These are phyloP conservation scores for Umbilicaria muhlenbergii DNA, from an alignment of 495 filamentous ascomycete species.

Conservation along the genomic window DNA sequence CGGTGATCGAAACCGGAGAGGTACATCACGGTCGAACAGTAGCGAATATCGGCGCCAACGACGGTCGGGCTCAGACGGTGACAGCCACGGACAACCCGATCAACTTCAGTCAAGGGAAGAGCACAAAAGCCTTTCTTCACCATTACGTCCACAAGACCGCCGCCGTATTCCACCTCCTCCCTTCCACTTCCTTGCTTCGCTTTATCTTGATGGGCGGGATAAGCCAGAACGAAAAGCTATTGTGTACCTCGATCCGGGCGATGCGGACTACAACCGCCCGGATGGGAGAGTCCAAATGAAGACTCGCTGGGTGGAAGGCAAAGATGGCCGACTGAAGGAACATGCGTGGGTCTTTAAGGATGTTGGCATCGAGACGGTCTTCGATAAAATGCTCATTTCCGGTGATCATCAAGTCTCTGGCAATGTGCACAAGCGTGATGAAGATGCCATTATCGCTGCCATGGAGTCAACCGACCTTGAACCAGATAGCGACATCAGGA, in stretches of 20 bases:
- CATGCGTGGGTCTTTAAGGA: constrained; percentile 17
- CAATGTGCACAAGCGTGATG: background rate
- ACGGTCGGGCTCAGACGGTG: too few relatives aligned
- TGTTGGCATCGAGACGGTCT: constrained; percentile 15
- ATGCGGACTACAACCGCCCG: constrained; percentile 3
- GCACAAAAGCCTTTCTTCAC: background rate
- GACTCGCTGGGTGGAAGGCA: constrained; percentile 7
- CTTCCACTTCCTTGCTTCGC: constrained; percentile 12
- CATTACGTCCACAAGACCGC: background rate
- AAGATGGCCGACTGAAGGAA: constrained; percentile 11
- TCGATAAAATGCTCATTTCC: constrained; percentile 12
- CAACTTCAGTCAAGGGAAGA: background rate
- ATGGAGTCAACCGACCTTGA: constrained; percentile 7
- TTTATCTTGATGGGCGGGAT: constrained; percentile 16
- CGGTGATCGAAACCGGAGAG: too few relatives aligned
- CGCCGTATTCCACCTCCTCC: constrained; percentile 3
- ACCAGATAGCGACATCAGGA: background rate
- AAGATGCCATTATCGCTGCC: constrained; percentile 10
- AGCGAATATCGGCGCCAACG: too few relatives aligned
- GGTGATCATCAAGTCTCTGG: background rate
- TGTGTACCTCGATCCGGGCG: constrained; percentile 12
- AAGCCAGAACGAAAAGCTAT: constrained; percentile 11
- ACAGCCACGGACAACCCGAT: background rate
- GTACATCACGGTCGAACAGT: too few relatives aligned
- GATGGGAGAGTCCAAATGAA: constrained; percentile 8